Percentiles rank a stretch among this genome's conserved stretches.
Evolutionary conservation across 306 rosid genomes (phyloP).

Genomic region (Ammopiptanthus mongolicus): DNA sequence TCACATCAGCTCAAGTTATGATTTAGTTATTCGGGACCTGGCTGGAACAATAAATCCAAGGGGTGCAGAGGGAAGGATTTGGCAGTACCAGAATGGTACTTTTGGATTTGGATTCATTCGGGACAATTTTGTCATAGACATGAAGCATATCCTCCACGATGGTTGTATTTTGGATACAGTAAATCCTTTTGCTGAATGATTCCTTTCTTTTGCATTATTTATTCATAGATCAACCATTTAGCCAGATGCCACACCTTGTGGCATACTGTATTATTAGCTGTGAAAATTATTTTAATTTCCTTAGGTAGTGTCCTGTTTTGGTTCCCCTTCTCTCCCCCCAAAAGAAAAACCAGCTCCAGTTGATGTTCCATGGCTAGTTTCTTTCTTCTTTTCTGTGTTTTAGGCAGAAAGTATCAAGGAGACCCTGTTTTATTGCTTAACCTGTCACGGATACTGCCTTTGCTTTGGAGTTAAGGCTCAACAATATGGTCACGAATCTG

Average conservation of each 20-base stretch:
- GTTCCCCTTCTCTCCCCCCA: background rate
- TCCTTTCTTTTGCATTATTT: background rate
- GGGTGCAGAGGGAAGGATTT: constrained; percentile 78
- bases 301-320: background rate
- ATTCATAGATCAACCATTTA: constrained; percentile 24
- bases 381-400: background rate
- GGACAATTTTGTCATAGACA: constrained; percentile 70
- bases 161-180: constrained; percentile 57
- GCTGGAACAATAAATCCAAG: constrained; percentile 46
- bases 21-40: constrained; percentile 58
- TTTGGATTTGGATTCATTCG: constrained; percentile 87
- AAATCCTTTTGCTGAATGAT: constrained; percentile 32
- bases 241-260: constrained; percentile 33
- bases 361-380: background rate
- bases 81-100: constrained; percentile 76
- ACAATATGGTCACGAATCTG: background rate
- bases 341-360: background rate
- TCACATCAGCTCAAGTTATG: constrained; percentile 62
- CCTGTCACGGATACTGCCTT: background rate
- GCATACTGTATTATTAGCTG: constrained; percentile 21
- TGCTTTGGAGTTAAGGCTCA: background rate
- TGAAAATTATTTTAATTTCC: constrained; percentile 9
- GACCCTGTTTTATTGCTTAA: background rate
- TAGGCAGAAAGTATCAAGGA: background rate
- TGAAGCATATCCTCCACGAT: constrained; percentile 56